These are phyloP conservation scores for Collybia mongolica DNA, from an alignment of 768 basidiomycete species.

Conservation along the genomic window DNA sequence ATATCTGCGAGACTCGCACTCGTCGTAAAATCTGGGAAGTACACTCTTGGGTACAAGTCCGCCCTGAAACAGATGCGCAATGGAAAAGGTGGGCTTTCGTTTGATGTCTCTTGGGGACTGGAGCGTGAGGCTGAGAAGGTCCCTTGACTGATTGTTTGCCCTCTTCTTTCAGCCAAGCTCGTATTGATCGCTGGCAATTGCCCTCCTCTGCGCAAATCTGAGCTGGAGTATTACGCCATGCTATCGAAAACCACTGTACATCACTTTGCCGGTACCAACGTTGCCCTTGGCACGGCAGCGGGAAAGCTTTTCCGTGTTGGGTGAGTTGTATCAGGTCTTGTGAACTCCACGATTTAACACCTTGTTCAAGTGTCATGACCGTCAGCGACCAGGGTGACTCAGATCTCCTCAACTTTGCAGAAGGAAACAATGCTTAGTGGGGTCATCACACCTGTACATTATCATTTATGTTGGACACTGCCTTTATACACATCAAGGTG, in stretches of 20 bases:
- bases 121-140: slow-evolving; percentile 99
- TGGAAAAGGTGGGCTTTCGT: slow-evolving; percentile 82
- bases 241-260: slow-evolving; percentile 98
- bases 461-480: background rate
- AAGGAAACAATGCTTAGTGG: slow-evolving; percentile 51
- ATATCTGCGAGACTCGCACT: slow-evolving; percentile 91
- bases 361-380: slow-evolving; percentile 82
- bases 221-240: slow-evolving; percentile 99
- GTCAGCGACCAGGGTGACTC: slow-evolving; percentile 95
- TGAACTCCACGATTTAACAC: slow-evolving; percentile 16
- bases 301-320: slow-evolving; percentile 99
- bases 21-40: slow-evolving; percentile 99
- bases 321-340: slow-evolving; percentile 34
- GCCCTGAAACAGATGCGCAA: slow-evolving; percentile 97
- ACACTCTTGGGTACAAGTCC: slow-evolving; percentile 96
- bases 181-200: slow-evolving; percentile 99
- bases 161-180: slow-evolving; percentile 78
- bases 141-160: slow-evolving; percentile 69
- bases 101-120: slow-evolving; percentile 79
- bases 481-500: background rate
- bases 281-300: slow-evolving; percentile 97
- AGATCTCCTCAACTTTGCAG: slow-evolving; percentile 87
- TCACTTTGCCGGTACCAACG: slow-evolving; percentile 97
- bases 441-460: slow-evolving; percentile 1
- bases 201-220: slow-evolving; percentile 98